These are phyloP conservation scores for Psidium friedrichsthalianum DNA, from an alignment of 345 rosid species.

Conservation along the genomic window DNA sequence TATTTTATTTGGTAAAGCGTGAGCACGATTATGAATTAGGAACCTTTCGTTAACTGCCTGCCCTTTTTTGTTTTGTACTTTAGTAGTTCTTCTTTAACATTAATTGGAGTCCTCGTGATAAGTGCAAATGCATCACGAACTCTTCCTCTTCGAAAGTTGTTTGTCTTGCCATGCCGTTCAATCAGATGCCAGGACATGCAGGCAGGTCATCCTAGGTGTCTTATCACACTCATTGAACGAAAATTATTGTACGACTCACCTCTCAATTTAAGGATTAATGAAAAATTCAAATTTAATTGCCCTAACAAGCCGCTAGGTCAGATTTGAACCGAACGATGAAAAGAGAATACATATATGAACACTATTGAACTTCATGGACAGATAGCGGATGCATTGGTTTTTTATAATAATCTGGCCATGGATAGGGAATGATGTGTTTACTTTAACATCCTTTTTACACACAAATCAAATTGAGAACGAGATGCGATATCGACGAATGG, in stretches of 20 bases:
- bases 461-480: not conserved
- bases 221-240: not conserved
- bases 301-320: too few species aligned
- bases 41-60: not conserved
- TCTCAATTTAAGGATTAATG: not conserved
- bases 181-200: not conserved
- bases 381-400: not conserved
- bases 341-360: not conserved
- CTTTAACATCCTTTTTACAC: too few species aligned
- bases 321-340: too few species aligned
- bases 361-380: not conserved
- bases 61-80: not conserved
- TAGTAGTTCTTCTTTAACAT: not conserved
- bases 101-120: not conserved
- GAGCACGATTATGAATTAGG: too few species aligned
- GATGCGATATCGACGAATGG: rapidly evolving
- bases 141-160: not conserved
- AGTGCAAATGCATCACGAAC: not conserved
- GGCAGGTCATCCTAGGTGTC: not conserved
- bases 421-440: too few species aligned
- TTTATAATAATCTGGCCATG: not conserved
- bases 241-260: not conserved
- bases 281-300: too few species aligned
- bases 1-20: not conserved
- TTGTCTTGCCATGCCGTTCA: not conserved